A percentile compares a stretch with the other conserved stretches of the same genome.
Evolutionary conservation across 73 alveolate genomes (phyloP).

Genomic region (Stentor roeselii): DNA sequence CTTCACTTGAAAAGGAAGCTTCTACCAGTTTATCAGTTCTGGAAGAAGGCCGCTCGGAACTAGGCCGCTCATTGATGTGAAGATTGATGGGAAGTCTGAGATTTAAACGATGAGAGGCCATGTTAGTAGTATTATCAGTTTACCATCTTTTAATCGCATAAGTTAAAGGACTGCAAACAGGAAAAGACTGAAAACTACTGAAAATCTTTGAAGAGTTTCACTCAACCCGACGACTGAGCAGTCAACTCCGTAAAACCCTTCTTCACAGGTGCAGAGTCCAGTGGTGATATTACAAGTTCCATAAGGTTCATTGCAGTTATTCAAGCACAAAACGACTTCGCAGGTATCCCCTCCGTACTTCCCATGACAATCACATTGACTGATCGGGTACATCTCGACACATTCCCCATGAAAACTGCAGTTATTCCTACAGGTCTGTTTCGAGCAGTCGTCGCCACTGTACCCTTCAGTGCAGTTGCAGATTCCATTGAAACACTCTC

Average conservation of each 20-base stretch:
- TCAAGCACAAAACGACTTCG: conserved; percentile 8
- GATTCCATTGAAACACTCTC: conserved; percentile 52
- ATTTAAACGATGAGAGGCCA: not conserved
- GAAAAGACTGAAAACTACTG: too few species aligned
- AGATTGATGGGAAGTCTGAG: not conserved
- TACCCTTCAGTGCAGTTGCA: conserved; percentile 48
- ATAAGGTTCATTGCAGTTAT: conserved; percentile 13
- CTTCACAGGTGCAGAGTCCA: not conserved
- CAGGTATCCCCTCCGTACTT: not conserved
- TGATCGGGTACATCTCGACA: conserved; percentile 25
- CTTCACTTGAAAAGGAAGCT: not conserved
- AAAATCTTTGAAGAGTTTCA: too few species aligned
- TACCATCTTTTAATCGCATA: too few species aligned
- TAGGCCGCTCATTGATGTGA: not conserved
- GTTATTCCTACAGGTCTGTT: not conserved
- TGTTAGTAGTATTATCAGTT: not conserved
- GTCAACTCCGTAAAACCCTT: conserved; percentile 6
- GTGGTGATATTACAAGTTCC: conserved; percentile 2
- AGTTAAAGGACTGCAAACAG: too few species aligned
- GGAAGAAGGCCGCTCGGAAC: conserved; percentile 4
- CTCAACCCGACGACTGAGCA: not conserved
- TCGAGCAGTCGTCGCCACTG: conserved; percentile 67
- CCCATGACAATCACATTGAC: conserved; percentile 12
- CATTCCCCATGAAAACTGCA: not conserved
- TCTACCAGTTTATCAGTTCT: not conserved